A percentile compares a stretch with the other conserved stretches of the same genome.
These are phyloP conservation scores for Crepidotus variabilis DNA, from an alignment of 768 basidiomycete genomes.

Conservation along the genomic window DNA sequence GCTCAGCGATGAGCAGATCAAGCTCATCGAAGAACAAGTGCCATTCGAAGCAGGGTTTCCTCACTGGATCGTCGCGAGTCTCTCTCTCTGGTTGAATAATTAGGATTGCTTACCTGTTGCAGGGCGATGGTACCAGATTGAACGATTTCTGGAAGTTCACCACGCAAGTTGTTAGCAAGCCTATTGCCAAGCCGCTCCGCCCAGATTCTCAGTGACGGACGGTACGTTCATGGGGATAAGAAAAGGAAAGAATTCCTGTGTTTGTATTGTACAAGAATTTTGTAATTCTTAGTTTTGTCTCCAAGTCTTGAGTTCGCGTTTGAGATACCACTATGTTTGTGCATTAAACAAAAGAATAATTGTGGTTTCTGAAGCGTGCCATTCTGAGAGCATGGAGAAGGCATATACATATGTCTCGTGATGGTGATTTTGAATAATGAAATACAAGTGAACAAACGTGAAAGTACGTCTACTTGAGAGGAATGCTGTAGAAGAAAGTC, in stretches of 20 bases:
- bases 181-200: neutral
- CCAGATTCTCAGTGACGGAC: neutral
- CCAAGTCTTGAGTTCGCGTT: no score
- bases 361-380: neutral
- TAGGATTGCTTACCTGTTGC: neutral
- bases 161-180: neutral
- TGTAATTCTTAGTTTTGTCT: no score
- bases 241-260: no score
- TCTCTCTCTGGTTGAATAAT: neutral
- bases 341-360: neutral
- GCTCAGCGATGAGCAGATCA: slow-evolving; percentile 38
- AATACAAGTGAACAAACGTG: slow-evolving; percentile 16
- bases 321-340: no score
- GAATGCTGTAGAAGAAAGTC: slow-evolving; percentile 52
- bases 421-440: slow-evolving; percentile 21
- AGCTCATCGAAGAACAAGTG: slow-evolving; percentile 36
- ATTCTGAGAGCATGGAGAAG: neutral
- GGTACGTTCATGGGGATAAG: no score
- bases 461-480: slow-evolving; percentile 78
- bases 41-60: slow-evolving; percentile 45
- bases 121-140: neutral
- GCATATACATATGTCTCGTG: slow-evolving; percentile 21
- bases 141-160: neutral
- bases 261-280: no score
- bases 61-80: slow-evolving; percentile 21